Evolutionary conservation across 2,329 filamentous ascomycete species (phyloP).

Genomic region (Calonectria pseudoturangicola): DNA sequence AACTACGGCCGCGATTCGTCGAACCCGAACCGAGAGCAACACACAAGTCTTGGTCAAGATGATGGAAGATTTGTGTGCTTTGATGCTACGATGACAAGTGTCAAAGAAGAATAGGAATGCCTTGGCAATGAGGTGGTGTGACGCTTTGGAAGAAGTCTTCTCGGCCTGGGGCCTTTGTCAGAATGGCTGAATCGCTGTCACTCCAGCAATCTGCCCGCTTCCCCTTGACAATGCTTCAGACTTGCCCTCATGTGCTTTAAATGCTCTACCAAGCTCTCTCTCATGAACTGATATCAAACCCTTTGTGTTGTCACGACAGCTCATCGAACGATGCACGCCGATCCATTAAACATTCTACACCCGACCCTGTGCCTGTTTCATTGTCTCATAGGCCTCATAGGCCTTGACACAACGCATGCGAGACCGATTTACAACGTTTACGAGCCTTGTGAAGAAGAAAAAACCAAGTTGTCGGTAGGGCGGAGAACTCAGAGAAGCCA

Average conservation of each 20-base stretch:
- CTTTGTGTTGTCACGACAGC: not conserved
- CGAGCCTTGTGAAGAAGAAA: slow-evolving; percentile 21
- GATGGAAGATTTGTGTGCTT: slow-evolving; percentile 13
- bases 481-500: slow-evolving; percentile 16
- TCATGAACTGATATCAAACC: slow-evolving; percentile 28
- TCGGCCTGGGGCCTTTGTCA: slow-evolving; percentile 30
- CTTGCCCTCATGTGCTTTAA: slow-evolving; percentile 9
- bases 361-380: slow-evolving; percentile 28
- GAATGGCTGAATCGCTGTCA: slow-evolving; percentile 31
- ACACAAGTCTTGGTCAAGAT: not conserved
- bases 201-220: not conserved
- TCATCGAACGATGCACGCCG: slow-evolving; percentile 31
- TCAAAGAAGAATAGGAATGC: slow-evolving; percentile 11
- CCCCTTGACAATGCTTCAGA: slow-evolving; percentile 7
- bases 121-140: not conserved
- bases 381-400: slow-evolving; percentile 32
- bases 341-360: slow-evolving; percentile 32
- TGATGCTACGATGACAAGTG: not conserved
- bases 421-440: slow-evolving; percentile 29
- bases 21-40: slow-evolving; percentile 29
- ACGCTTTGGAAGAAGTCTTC: slow-evolving; percentile 1
- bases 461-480: slow-evolving; percentile 30
- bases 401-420: slow-evolving; percentile 34
- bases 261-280: slow-evolving; percentile 31
- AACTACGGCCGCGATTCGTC: slow-evolving; percentile 14